Percentiles rank a stretch among this genome's conserved stretches.
These are phyloP conservation scores for Podospora pseudoanserina DNA, from an alignment of 495 filamentous ascomycete genomes.

Conservation along the genomic window DNA sequence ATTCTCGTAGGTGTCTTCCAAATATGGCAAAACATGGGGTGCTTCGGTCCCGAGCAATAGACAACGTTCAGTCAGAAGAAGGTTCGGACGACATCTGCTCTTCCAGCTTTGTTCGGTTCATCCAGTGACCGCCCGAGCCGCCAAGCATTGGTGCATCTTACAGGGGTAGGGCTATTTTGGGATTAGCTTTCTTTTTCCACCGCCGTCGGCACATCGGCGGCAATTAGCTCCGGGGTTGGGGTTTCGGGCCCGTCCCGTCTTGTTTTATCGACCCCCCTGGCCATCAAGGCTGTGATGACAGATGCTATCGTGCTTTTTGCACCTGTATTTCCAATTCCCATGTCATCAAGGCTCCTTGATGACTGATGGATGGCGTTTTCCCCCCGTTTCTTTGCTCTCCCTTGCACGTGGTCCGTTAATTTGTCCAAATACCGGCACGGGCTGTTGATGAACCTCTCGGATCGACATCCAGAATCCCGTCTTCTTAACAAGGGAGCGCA, in stretches of 20 bases:
- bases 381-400: neutral
- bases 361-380: neutral
- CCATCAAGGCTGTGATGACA: neutral
- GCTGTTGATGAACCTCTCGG: neutral
- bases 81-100: neutral
- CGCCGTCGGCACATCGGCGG: neutral
- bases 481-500: no score
- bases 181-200: neutral
- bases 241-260: neutral
- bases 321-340: neutral
- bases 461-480: neutral
- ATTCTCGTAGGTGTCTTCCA: neutral
- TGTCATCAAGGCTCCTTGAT: neutral
- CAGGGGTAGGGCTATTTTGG: neutral
- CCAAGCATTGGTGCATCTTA: neutral
- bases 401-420: no score
- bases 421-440: no score
- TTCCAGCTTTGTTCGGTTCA: neutral
- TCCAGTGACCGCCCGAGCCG: neutral
- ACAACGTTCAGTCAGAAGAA: neutral
- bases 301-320: neutral
- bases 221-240: neutral
- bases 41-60: neutral
- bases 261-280: neutral
- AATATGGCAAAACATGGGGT: neutral